Evolutionary conservation across 257 asterid species (phyloP).

Genomic region (Cruciata laevipes): DNA sequence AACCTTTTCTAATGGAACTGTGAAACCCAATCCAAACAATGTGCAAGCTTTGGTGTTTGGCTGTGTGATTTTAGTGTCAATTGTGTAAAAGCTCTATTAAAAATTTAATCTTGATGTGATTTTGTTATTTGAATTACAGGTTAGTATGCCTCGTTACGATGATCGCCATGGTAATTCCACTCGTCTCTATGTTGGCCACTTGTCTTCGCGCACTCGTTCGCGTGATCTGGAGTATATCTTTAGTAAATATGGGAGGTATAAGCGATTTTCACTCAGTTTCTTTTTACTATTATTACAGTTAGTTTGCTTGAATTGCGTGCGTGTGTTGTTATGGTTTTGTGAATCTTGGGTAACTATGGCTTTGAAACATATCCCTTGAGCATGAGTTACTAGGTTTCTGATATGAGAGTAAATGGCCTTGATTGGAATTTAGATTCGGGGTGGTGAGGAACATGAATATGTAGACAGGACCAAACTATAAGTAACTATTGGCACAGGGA

Average conservation of each 20-base stretch:
- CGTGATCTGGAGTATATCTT: slow-evolving; percentile 86
- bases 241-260: slow-evolving; percentile 91
- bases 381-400: not conserved
- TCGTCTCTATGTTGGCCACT: slow-evolving; percentile 95
- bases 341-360: too few relatives aligned
- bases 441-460: too few relatives aligned
- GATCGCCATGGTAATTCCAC: slow-evolving; percentile 67
- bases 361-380: not conserved
- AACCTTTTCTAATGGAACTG: not conserved
- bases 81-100: not conserved
- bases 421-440: not conserved
- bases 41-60: not conserved
- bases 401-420: not conserved
- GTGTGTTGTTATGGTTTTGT: not conserved
- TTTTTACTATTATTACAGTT: not conserved
- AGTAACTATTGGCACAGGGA: not conserved
- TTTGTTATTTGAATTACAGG: slow-evolving; percentile 25
- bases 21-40: not conserved
- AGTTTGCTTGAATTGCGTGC: not conserved
- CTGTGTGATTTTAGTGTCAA: not conserved
- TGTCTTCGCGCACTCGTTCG: slow-evolving; percentile 89
- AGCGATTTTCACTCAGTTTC: not conserved
- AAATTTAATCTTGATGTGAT: not conserved
- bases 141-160: slow-evolving; percentile 79
- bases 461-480: not conserved